Base-by-base conservation (phyloP, 2,329 filamentous ascomycete species). In the Ophiosphaerella narmari region DNA sequence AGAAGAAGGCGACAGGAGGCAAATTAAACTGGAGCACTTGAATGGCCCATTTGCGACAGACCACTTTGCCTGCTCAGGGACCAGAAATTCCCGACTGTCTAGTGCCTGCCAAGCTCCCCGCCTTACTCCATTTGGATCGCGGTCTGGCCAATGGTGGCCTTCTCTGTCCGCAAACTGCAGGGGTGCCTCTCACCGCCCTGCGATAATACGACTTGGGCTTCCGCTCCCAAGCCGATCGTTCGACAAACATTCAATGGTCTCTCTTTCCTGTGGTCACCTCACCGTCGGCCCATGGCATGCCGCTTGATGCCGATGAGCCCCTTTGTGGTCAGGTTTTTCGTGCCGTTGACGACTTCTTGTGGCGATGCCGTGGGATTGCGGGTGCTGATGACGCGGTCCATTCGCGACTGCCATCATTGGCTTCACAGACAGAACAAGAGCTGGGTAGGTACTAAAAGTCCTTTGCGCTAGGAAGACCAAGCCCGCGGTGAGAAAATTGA, bases 21-120 rank as follows among this genome's bases (percentile, higher is more conserved):
- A 60, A 57, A 57, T 63, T 65, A 63, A 66, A 63, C 59, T 64
- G 57, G 54, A 64, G 57, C 55, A 54, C 61, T 54, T 57, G 52
- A 47, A 55, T 47, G 60, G 50, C 52, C 43, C 62, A 66, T 65
- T 60, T 52, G 48, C 58, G 42, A 48, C 50, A 54, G 55, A 61
- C 65, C 62, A 68, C 65, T 69, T 67, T 65, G 34, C 16, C 49
- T 55, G 53, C 47, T 52, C 55, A 63, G 63, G 59, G 50, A 54
- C 48, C 43, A 42, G 49, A 53, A 40, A 57, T 57, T 60, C 61
- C 61, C 63, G 52, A 49, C 46, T 38, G 38, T 44, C 52, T 63
- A 59, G 55, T 45, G 41, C 53, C 48, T 53, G 62, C 54, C 46
- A 46, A 55, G 59, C 11, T 7, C 11, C 7, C 12, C 42, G 43